These are phyloP conservation scores for Amaranthus tricolor DNA, from an alignment of 179 eudicot species.

Conservation along the genomic window DNA sequence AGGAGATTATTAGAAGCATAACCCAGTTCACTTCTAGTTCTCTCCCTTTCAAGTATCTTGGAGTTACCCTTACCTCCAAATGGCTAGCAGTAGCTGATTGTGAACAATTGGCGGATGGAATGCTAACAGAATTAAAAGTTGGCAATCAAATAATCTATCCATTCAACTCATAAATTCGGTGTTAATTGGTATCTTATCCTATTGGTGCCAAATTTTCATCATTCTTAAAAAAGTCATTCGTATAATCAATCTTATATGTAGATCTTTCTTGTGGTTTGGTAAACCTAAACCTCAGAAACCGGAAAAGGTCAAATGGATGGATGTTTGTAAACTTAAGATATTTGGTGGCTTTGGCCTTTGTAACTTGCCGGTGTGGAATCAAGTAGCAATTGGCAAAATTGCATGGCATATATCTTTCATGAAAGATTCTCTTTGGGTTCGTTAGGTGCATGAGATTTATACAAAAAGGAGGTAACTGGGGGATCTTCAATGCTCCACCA, in stretches of 20 bases:
- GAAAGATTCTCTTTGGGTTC: background rate
- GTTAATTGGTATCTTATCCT: background rate
- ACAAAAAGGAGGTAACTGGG: background rate
- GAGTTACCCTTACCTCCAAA: too few relatives aligned
- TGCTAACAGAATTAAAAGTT: too few relatives aligned
- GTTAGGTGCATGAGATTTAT: background rate
- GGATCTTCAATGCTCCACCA: background rate
- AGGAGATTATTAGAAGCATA: too few relatives aligned
- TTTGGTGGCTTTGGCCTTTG: background rate
- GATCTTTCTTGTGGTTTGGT: background rate
- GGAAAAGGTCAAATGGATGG: background rate
- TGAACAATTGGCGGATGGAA: too few relatives aligned
- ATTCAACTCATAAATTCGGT: background rate
- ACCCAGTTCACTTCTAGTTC: too few relatives aligned
- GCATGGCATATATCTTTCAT: background rate
- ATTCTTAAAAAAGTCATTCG: background rate
- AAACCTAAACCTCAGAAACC: background rate
- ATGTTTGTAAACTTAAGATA: background rate
- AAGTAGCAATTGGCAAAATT: background rate
- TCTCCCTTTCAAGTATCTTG: too few relatives aligned
- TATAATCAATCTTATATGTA: background rate
- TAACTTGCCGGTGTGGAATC: background rate
- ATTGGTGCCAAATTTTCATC: background rate
- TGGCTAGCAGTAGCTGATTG: too few relatives aligned
- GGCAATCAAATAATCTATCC: background rate